Evolutionary conservation across 1,139 yeast genomes (phyloP).

Genomic region (Zygotorulaspora mrakii): DNA sequence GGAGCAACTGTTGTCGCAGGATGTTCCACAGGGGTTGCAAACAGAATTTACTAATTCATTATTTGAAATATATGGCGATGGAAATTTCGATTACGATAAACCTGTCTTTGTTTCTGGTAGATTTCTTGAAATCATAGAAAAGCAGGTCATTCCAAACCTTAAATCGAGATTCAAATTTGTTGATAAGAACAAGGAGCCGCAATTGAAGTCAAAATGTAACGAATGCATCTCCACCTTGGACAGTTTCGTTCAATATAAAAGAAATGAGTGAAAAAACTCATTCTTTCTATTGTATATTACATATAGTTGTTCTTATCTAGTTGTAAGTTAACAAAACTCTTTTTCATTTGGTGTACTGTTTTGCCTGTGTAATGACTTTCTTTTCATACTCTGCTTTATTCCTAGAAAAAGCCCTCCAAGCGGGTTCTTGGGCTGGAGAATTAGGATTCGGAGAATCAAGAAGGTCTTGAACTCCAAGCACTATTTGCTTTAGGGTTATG

Average conservation of each 20-base stretch:
- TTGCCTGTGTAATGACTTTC: slow-evolving; percentile 79
- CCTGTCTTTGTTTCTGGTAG: slow-evolving; percentile 60
- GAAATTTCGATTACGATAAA: slow-evolving; percentile 58
- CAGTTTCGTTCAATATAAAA: slow-evolving; percentile 75
- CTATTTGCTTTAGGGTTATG: slow-evolving; percentile 83
- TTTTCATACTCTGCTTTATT: slow-evolving; percentile 66
- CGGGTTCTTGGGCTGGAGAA: slow-evolving; percentile 97
- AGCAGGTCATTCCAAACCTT: slow-evolving; percentile 45
- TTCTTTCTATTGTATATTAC: slow-evolving; percentile 14
- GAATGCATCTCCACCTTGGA: slow-evolving; percentile 65
- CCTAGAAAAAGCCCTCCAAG: slow-evolving; percentile 79
- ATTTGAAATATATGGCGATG: slow-evolving; percentile 82
- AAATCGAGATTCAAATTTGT: slow-evolving; percentile 52
- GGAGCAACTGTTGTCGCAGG: slow-evolving; percentile 30
- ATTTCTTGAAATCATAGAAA: slow-evolving; percentile 45
- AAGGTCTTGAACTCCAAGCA: slow-evolving; percentile 88
- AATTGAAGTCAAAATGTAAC: slow-evolving; percentile 60
- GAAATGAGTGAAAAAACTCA: slow-evolving; percentile 36
- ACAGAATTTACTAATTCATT: slow-evolving; percentile 61
- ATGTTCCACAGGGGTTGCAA: slow-evolving; percentile 39
- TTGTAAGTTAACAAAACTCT: slow-evolving; percentile 2
- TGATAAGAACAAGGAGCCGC: slow-evolving; percentile 60
- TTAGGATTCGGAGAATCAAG: slow-evolving; percentile 87
- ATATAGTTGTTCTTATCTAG: slow-evolving; percentile 10
- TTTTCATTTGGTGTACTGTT: slow-evolving; percentile 51